Percentiles rank a stretch among this genome's conserved stretches.
These are phyloP conservation scores for Leishmania tarentolae DNA, from an alignment of 208 protist genomes.

Conservation along the genomic window DNA sequence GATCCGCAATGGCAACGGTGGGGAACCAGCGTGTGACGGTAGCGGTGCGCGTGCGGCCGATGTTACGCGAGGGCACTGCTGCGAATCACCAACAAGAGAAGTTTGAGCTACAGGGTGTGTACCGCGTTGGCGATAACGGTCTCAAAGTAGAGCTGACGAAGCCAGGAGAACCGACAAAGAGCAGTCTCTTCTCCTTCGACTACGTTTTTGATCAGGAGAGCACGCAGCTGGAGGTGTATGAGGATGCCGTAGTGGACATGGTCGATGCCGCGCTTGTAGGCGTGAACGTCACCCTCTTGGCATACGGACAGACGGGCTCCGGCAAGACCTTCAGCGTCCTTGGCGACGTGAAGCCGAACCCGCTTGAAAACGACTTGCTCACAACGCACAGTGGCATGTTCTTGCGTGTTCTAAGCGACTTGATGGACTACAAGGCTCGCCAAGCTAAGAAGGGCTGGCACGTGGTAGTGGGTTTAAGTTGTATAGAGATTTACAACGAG, in stretches of 20 bases:
- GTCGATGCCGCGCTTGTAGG: conserved; percentile 85
- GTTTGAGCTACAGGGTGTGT: conserved; percentile 65
- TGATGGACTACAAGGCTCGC: conserved; percentile 72
- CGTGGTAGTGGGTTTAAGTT: conserved; percentile 80
- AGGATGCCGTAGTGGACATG: conserved; percentile 80
- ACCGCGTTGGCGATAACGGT: conserved; percentile 58
- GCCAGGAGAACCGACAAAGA: conserved; percentile 48
- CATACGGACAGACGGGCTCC: conserved; percentile 92
- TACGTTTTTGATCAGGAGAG: conserved; percentile 88
- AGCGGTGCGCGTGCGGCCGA: conserved; percentile 83
- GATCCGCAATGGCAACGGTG: conserved; percentile 28
- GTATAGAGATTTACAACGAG: conserved; percentile 90
- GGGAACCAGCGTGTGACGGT: conserved; percentile 80
- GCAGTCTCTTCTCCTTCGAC: conserved; percentile 80
- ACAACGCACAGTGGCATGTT: conserved; percentile 88
- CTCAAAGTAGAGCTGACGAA: conserved; percentile 64
- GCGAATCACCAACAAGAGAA: conserved; percentile 67
- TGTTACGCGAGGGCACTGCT: conserved; percentile 55
- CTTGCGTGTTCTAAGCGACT: conserved; percentile 82
- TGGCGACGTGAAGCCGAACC: conserved; percentile 67
- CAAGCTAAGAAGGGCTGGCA: conserved; percentile 70
- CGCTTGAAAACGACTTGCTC: conserved; percentile 72
- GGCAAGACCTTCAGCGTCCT: conserved; percentile 92
- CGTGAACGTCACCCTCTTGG: conserved; percentile 78
- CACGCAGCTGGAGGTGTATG: conserved; percentile 91